These are phyloP conservation scores for Patellifolia procumbens DNA, from an alignment of 179 eudicot species.

Conservation along the genomic window DNA sequence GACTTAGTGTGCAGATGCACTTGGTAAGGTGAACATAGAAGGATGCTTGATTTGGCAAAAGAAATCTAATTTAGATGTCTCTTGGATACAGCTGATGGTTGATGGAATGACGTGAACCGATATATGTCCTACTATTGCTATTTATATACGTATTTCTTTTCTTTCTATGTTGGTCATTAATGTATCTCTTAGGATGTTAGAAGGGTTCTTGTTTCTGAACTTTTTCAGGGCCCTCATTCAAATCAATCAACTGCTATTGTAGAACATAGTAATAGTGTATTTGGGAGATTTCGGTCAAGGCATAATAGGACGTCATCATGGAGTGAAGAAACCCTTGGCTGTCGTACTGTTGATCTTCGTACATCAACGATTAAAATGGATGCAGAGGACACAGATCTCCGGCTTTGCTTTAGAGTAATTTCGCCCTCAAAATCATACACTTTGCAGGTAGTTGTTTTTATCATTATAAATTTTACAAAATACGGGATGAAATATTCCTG, in stretches of 20 bases:
- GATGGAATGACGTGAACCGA: background rate
- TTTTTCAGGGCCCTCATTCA: slow-evolving; percentile 61
- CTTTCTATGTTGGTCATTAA: background rate
- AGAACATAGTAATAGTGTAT: slow-evolving; percentile 69
- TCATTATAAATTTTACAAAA: background rate
- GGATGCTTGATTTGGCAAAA: background rate
- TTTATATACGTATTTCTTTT: background rate
- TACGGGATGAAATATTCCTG: background rate
- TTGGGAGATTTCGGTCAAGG: slow-evolving; percentile 76
- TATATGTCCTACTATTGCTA: background rate
- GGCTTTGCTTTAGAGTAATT: slow-evolving; percentile 92
- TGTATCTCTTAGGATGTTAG: slow-evolving; percentile 1
- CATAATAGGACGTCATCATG: slow-evolving; percentile 63
- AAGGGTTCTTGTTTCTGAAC: background rate
- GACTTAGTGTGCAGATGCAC: background rate
- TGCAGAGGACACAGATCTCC: slow-evolving; percentile 87
- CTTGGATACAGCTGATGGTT: background rate
- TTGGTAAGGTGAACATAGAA: background rate
- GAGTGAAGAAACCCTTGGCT: slow-evolving; percentile 66
- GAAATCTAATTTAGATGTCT: background rate
- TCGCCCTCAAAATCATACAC: slow-evolving; percentile 84
- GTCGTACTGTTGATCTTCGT: slow-evolving; percentile 73
- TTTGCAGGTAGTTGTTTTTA: slow-evolving; percentile 57
- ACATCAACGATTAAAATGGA: slow-evolving; percentile 85
- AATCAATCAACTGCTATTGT: slow-evolving; percentile 42